Evolutionary conservation across 2,329 filamentous ascomycete species (phyloP), one percentile per base, ranked within the genome.

Genomic region (Ascochyta rabiei): DNA sequence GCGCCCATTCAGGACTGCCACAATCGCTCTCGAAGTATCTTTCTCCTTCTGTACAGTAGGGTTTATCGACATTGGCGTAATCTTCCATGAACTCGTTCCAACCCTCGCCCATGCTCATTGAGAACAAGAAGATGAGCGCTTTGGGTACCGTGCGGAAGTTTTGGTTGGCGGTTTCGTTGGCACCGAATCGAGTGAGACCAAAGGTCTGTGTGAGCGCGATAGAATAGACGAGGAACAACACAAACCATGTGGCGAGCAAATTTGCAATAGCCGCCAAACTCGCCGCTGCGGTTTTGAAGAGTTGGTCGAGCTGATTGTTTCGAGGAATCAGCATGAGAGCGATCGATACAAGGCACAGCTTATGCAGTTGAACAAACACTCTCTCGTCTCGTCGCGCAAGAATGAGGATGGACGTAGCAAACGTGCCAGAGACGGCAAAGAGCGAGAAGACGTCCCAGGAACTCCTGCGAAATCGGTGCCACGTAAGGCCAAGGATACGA

Each of bases 1-100:
- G 84, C 7, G 95, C 92, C 92, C 95, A 99, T 34, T 86, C 84
- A 45, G 87, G 84, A 77, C 93, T 96, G 54, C 95, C 95, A 70
- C 95, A 99, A 76, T 99, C 96, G 67, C 91, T 95, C 37, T 90
- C 80, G 68, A 92, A 93, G 75, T 96, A 97, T 34, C 83, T 82
- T 1, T 79, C 69, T 31, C 83, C 83, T 18, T 87, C 81, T 1
- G 93, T 91, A 76, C 95, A 99, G 46, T 90, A 84, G 0, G 93
- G 93, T 3, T 89, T 87, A 58, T 84, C 83, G 62, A 96, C 89
- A 41, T 80, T 84, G 10, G 93, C 93, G 75, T 88, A 98, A 72
- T 99, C 93, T 79, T 96, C 91, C 95, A 99, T 99, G 58, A 97
- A 81, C 65, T 90, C 78, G 72, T 99, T 99, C 95, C 95, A 99